These are phyloP conservation scores for Leccinum longicurvipes DNA, from an alignment of 768 basidiomycete genomes.

Conservation along the genomic window DNA sequence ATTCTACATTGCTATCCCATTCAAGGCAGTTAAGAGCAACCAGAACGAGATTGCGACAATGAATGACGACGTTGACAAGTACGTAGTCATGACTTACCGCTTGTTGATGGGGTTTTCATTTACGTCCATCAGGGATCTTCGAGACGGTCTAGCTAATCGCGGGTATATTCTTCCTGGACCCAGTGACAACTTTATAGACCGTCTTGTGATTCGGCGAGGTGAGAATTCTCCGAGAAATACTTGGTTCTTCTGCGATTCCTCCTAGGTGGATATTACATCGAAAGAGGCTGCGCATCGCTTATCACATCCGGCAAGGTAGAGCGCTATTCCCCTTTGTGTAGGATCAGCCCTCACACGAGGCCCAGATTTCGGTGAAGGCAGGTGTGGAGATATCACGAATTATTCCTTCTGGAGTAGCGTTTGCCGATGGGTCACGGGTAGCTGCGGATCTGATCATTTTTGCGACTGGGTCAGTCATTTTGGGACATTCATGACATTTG, in stretches of 20 bases:
- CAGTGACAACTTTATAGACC: neutral
- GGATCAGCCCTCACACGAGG: neutral
- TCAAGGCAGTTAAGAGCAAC: neutral
- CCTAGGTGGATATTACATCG: neutral
- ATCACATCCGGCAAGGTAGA: neutral
- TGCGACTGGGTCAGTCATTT: neutral
- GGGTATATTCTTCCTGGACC: neutral
- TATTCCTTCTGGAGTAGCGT: neutral
- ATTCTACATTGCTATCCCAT: slow-evolving; percentile 7
- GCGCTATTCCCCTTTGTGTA: neutral
- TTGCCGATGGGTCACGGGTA: neutral
- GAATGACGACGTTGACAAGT: neutral
- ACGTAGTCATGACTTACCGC: neutral
- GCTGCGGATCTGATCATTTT: neutral
- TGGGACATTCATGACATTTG: neutral
- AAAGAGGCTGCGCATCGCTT: neutral
- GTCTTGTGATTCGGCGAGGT: neutral
- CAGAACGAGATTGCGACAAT: neutral
- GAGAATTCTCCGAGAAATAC: neutral
- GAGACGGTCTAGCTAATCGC: neutral
- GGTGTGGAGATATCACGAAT: neutral
- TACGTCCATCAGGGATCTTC: neutral
- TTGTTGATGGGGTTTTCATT: neutral
- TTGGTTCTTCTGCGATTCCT: neutral
- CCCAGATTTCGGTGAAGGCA: neutral